Percentiles rank a stretch among this genome's conserved stretches.
Conservation (phyloP, 129 eudicot species). For the Cynara cardunculus region DNA sequence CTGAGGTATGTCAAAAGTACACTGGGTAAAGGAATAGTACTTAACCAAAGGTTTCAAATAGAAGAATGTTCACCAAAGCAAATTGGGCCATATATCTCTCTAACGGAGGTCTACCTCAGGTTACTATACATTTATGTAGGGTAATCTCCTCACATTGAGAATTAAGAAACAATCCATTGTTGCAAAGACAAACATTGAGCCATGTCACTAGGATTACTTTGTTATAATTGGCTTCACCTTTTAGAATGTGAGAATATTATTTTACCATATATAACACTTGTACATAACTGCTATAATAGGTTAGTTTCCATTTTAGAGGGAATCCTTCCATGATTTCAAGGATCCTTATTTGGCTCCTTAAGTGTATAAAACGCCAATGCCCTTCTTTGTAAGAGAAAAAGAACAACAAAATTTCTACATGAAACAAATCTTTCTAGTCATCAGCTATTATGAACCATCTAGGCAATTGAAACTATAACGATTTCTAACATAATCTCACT, state of each 20-base stretch:
- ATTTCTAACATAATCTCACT: not conserved
- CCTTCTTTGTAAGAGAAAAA: not conserved
- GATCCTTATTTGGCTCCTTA: not conserved
- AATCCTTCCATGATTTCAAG: not conserved
- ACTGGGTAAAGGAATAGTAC: not conserved
- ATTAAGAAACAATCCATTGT: not conserved
- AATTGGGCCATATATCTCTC: not conserved
- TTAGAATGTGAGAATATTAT: not conserved
- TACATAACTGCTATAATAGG: not conserved
- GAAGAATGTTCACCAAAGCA: not conserved
- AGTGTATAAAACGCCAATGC: not conserved
- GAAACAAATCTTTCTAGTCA: not conserved
- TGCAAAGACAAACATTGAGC: not conserved
- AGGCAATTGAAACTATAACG: not conserved
- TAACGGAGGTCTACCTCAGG: not conserved
- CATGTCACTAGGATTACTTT: not conserved
- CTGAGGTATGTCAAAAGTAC: not conserved
- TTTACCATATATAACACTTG: not conserved
- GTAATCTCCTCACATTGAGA: not conserved
- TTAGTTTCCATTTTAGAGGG: not conserved
- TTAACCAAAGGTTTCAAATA: not conserved
- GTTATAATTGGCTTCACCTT: not conserved
- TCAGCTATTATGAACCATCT: not conserved
- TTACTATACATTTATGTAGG: not conserved
- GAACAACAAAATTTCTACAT: not conserved